These are phyloP conservation scores for Geranium incanum DNA, from an alignment of 441 rosid genomes.

Conservation along the genomic window DNA sequence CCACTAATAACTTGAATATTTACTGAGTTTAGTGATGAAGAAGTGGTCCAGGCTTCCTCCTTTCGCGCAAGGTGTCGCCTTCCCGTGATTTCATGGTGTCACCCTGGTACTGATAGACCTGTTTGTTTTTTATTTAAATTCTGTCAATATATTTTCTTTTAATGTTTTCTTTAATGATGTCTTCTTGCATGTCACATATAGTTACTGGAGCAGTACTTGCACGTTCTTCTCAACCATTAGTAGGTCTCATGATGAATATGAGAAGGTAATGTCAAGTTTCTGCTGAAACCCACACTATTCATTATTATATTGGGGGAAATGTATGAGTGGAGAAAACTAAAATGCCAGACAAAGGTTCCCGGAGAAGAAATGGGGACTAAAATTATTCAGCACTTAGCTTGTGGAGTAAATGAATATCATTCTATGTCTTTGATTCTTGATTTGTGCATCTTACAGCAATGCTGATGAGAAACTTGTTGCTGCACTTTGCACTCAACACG, in stretches of 20 bases:
- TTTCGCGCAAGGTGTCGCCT: conserved; percentile 87
- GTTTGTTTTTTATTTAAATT: neutral
- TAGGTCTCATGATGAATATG: conserved; percentile 97
- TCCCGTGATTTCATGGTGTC: conserved; percentile 93
- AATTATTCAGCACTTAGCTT: conserved; percentile 2
- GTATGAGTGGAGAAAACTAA: neutral
- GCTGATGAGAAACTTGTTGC: conserved; percentile 95
- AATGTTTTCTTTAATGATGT: conserved; percentile 4
- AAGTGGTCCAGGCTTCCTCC: conserved; percentile 74
- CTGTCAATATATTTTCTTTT: neutral
- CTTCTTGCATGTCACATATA: conserved; percentile 22
- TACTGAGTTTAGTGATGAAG: conserved; percentile 61
- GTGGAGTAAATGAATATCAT: conserved; percentile 3
- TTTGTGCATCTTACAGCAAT: conserved; percentile 42
- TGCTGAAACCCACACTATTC: neutral
- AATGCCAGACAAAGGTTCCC: neutral
- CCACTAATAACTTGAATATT: conserved; percentile 24
- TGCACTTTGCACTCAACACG: conserved; percentile 67
- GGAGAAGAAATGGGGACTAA: neutral
- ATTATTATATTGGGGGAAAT: neutral
- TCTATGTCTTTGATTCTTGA: conserved; percentile 11
- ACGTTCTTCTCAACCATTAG: conserved; percentile 95
- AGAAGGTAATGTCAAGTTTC: conserved; percentile 58
- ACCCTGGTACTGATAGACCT: conserved; percentile 54
- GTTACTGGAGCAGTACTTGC: conserved; percentile 94